Evolutionary conservation across 306 rosid genomes (phyloP).

Genomic region (Corylus avellana): DNA sequence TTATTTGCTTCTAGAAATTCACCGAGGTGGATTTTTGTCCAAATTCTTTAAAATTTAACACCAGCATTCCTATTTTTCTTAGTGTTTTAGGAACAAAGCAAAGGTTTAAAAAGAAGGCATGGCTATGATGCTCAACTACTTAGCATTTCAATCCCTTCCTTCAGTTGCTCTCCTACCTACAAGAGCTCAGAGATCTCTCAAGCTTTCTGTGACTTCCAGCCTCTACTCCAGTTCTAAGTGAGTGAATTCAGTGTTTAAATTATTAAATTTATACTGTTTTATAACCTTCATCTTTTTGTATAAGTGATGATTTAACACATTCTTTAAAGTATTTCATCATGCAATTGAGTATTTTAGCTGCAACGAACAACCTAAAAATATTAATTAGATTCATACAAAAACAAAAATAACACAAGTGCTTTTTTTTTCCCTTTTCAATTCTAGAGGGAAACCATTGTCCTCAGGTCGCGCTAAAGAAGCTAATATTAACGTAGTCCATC

Average conservation of each 20-base stretch:
- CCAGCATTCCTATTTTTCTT: neutral
- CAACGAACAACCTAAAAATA: too few relatives aligned
- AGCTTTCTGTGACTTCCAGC: constrained; percentile 77
- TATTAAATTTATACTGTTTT: too few relatives aligned
- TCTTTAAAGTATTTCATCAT: neutral
- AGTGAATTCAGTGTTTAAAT: neutral
- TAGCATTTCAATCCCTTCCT: constrained; percentile 40
- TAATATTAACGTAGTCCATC: constrained; percentile 66
- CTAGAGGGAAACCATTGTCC: constrained; percentile 59
- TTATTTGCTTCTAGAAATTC: too few relatives aligned
- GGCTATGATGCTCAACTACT: constrained; percentile 51
- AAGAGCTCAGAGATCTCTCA: constrained; percentile 72
- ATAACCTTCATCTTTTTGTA: too few relatives aligned
- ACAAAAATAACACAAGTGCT: too few relatives aligned
- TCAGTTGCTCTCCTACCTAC: constrained; percentile 56
- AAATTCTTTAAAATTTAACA: too few relatives aligned
- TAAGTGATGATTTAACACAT: too few relatives aligned
- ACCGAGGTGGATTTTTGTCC: too few relatives aligned
- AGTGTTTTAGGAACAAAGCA: neutral
- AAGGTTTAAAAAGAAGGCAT: constrained; percentile 20
- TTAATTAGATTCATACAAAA: too few relatives aligned
- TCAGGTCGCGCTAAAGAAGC: constrained; percentile 61
- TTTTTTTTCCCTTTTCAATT: too few relatives aligned
- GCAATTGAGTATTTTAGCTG: neutral
- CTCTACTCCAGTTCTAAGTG: constrained; percentile 70